These are phyloP conservation scores for Leccinum barrowsii DNA, from an alignment of 768 basidiomycete genomes.

Conservation along the genomic window DNA sequence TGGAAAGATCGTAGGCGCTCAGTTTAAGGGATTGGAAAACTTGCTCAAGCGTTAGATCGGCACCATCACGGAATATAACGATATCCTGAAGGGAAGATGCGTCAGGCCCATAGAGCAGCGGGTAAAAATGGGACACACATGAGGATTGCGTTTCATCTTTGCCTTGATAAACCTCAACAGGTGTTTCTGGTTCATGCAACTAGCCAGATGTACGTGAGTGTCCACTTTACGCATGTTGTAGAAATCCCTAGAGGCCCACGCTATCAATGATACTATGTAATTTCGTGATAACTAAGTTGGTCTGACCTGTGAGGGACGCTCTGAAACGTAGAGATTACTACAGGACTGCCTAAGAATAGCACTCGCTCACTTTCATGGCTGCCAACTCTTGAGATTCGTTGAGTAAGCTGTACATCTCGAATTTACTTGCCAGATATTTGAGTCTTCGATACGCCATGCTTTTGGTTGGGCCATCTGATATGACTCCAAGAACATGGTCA, in stretches of 20 bases:
- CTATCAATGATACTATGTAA: conserved; percentile 2
- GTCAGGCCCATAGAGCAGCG: neutral
- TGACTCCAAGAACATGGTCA: conserved; percentile 86
- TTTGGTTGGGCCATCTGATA: conserved; percentile 94
- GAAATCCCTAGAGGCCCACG: conserved; percentile 68
- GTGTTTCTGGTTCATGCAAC: conserved; percentile 99
- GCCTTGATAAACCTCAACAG: conserved; percentile 96
- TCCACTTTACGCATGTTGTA: conserved; percentile 99
- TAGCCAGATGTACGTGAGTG: conserved; percentile 98
- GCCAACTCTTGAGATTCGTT: conserved; percentile 93
- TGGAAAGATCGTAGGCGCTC: conserved; percentile 95
- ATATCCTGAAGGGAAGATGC: conserved; percentile 60
- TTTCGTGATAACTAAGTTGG: neutral
- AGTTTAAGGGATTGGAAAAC: conserved; percentile 96
- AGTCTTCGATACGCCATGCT: conserved; percentile 90
- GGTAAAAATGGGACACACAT: conserved; percentile 43
- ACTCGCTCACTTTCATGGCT: conserved; percentile 83
- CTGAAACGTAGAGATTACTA: conserved; percentile 14
- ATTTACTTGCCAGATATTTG: conserved; percentile 90
- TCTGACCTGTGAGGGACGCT: conserved; percentile 32
- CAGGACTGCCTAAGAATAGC: neutral
- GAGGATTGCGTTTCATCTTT: conserved; percentile 88
- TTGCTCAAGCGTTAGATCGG: conserved; percentile 81
- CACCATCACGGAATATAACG: conserved; percentile 92
- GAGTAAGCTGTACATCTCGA: conserved; percentile 86